Evolutionary conservation across 345 rosid genomes (phyloP), one percentile per base, ranked within the genome.

Genomic region (Acer negundo): DNA sequence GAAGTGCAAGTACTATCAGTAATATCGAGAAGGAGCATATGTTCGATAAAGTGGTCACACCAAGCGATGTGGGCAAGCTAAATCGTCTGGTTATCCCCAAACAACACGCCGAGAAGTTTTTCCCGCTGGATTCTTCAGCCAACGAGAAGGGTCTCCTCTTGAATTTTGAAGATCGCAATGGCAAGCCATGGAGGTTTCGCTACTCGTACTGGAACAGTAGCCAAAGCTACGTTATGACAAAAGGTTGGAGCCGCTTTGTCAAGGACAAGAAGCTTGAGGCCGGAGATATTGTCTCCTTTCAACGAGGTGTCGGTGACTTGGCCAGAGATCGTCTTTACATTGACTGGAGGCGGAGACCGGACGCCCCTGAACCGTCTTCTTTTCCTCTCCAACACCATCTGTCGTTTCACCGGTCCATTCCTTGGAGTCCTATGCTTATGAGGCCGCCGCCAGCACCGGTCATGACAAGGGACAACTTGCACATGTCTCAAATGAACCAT

Each of bases 191-290:
- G 97, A 87, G 87, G 61, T 92, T 92, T 65, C 84, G 92, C 24
- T 90, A 92, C 88, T 92, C 94, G 15, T 92, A 90, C 82, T 90
- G 94, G 94, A 89, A 89, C 78, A 88, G 91, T 46, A 92, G 94
- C 79, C 96, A 92, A 72, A 92, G 96, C 86, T 92, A 92, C 82
- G 94, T 90, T 7, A 92, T 92, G 91, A 92, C 94, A 19, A 92
- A 90, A 84, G 96, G 94, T 7, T 90, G 96, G 94, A 92, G 94
- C 81, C 96, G 91, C 44, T 92, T 92, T 46, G 96, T 92, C 15
- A 90, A 92, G 83, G 94, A 92, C 44, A 92, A 92, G 72, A 92
- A 90, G 71, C 91, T 92, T 0, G 93, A 89, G 51, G 93, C 94
- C 5, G 97, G 97, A 2, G 97, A 92, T 74, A 84, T 84, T 7